Evolutionary conservation across 208 protist genomes (phyloP).

Genomic region (Crithidia fasciculata): DNA sequence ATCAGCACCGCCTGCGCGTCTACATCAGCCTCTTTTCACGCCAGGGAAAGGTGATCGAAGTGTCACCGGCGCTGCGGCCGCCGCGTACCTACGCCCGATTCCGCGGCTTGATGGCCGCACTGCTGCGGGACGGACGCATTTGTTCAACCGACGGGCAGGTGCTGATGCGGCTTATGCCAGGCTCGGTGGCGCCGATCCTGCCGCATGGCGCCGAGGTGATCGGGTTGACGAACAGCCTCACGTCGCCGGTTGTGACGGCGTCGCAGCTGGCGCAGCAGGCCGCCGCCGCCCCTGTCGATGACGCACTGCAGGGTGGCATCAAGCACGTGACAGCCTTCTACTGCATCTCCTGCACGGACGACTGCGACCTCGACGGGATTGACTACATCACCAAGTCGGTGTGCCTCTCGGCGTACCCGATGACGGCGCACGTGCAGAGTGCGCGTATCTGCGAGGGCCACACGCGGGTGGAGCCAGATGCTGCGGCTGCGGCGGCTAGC

Average conservation of each 20-base stretch:
- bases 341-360: constrained; percentile 86
- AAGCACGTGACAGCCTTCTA: constrained; percentile 85
- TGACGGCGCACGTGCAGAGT: constrained; percentile 80
- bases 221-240: constrained; percentile 71
- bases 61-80: constrained; percentile 84
- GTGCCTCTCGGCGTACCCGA: constrained; percentile 81
- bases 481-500: neutral
- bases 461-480: constrained; percentile 36
- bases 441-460: constrained; percentile 81
- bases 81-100: constrained; percentile 90
- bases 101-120: constrained; percentile 75
- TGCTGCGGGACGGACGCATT: constrained; percentile 84
- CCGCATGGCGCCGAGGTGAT: constrained; percentile 80
- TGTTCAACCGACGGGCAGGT: constrained; percentile 66
- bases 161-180: constrained; percentile 79
- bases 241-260: constrained; percentile 62
- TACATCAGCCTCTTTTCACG: constrained; percentile 82
- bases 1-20: constrained; percentile 75
- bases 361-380: constrained; percentile 71
- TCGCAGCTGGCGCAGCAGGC: constrained; percentile 39
- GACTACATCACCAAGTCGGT: constrained; percentile 80
- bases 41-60: constrained; percentile 81
- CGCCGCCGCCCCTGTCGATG: constrained; percentile 51
- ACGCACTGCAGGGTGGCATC: constrained; percentile 80
- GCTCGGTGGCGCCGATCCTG: constrained; percentile 85